Percentiles rank a stretch among this genome's conserved stretches.
Evolutionary conservation across 768 basidiomycete species (phyloP).

Genomic region (Asterophora parasitica): DNA sequence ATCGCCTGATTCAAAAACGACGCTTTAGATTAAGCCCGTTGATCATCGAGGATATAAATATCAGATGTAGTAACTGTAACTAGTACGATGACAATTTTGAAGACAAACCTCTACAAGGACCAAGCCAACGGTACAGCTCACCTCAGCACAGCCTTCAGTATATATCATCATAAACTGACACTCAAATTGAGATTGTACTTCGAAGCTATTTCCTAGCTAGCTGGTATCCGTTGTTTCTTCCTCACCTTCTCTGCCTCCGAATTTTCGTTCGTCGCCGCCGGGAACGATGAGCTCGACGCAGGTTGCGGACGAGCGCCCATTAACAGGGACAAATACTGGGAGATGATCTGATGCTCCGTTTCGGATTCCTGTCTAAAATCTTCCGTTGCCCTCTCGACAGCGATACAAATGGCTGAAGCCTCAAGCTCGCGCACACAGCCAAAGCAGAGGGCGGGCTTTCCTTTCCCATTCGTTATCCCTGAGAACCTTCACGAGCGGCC

Average conservation of each 20-base stretch:
- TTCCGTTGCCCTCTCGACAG: constrained; percentile 5
- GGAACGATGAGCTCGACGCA: background rate
- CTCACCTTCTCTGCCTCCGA: background rate
- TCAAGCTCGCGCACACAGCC: constrained; percentile 1
- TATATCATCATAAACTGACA: no score
- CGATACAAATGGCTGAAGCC: constrained; percentile 9
- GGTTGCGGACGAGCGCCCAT: constrained; percentile 4
- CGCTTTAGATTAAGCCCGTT: no score
- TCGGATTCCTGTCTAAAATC: constrained; percentile 11
- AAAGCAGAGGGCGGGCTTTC: constrained; percentile 14
- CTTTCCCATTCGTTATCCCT: constrained; percentile 11
- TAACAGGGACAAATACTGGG: constrained; percentile 19
- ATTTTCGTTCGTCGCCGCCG: background rate
- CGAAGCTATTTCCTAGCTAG: background rate
- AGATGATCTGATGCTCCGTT: constrained; percentile 17
- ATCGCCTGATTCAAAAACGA: constrained; percentile 1
- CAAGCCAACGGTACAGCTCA: no score
- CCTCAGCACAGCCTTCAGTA: no score
- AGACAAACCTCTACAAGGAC: no score
- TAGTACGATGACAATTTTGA: no score
- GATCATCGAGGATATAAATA: no score
- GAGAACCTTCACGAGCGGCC: constrained; percentile 15
- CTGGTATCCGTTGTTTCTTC: background rate
- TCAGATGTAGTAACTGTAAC: no score
- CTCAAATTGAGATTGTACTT: no score